phyloP scores from a whole-genome alignment of 352 stramenopile species.

The Phytophthora kernoviae region DNA sequence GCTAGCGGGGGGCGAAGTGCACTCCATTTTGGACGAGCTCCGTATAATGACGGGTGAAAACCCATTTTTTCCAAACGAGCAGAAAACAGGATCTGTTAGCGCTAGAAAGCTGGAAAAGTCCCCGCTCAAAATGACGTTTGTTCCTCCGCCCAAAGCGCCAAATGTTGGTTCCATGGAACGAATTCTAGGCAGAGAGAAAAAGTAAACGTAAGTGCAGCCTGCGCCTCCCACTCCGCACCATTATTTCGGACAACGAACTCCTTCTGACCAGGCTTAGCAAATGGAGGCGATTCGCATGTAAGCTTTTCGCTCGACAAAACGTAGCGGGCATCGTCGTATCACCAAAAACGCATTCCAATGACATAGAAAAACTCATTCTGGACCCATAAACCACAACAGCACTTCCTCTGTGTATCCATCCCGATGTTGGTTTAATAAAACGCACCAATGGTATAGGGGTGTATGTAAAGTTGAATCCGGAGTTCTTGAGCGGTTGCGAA shows the following conservation, averaged over 20 bases:
- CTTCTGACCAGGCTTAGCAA: constrained; percentile 5
- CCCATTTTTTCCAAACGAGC: constrained; percentile 31
- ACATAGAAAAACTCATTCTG: constrained; percentile 21
- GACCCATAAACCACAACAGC: constrained; percentile 33
- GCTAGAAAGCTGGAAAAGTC: constrained; percentile 29
- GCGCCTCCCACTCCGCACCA: constrained; percentile 13
- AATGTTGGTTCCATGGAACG: constrained; percentile 20
- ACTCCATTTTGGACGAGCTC: constrained; percentile 17
- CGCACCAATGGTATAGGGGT: constrained; percentile 17
- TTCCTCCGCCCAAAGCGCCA: constrained; percentile 33
- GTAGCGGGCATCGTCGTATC: constrained; percentile 23
- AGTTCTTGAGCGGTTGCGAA: constrained; percentile 1
- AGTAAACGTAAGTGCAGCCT: constrained; percentile 27
- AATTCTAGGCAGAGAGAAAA: constrained; percentile 22
- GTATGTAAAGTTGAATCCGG: constrained; percentile 16
- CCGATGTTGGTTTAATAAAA: constrained; percentile 29
- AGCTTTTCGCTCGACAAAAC: constrained; percentile 32
- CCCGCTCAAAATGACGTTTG: constrained; percentile 31
- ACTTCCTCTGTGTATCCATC: constrained; percentile 44
- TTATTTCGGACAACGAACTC: constrained; percentile 25
- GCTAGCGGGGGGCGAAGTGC: constrained; percentile 26
- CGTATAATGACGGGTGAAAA: constrained; percentile 14
- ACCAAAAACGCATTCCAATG: constrained; percentile 44
- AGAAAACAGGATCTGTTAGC: constrained; percentile 24
- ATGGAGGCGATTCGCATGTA: constrained; percentile 32